Base-by-base conservation (phyloP, 371 early-diverging fungal species). In the Umbelopsis sp. region DNA sequence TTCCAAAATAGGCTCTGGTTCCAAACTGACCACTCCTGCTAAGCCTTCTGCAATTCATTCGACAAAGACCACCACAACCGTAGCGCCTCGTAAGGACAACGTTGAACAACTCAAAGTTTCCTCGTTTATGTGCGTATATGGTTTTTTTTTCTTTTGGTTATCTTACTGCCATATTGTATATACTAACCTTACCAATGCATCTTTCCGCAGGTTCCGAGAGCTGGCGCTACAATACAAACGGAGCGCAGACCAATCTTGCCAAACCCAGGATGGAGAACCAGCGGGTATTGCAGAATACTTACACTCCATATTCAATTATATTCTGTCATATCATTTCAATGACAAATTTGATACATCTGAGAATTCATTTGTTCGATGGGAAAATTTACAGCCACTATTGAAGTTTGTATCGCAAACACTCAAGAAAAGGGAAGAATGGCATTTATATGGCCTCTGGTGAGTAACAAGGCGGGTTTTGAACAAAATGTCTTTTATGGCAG, bases 311-410 rank as follows among this genome's bases (percentile, higher is more conserved):
- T 57, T 57, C 35, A 57, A 57, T 7, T 57, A 57, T 35, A 57
- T 57, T 18, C 35, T 57, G 18, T 57, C 57, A 18, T 57, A 57
- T 35, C 57, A 57, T 35, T 57, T 57, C 9, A 57, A 57, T 35
- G 57, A 57, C 35, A 57, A 57, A 35, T 35, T 57, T 57, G 57
- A 57, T 57, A 25, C 57, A 18, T 24, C 57, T 57, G 57, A 57
- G 32, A 57, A 57, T 29, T 57, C 57, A 16, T 57, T 11, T n/a
- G 57, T 35, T 18, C 57, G 57, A 35, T 57, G 57, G 57, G 57
- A 57, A 57, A 57, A 57, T 8, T n/a, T 57, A 5, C 57, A 57
- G 35, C 57, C 57, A 18, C 29, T 57, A 35, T 29, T 57, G 35
- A 57, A 57, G 35, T 57, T 57, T 57, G 57, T 57, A 3, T 57